A percentile compares a stretch with the other conserved stretches of the same genome.
These are phyloP conservation scores for Amanita inopinata DNA, from an alignment of 768 basidiomycete genomes.

Conservation along the genomic window DNA sequence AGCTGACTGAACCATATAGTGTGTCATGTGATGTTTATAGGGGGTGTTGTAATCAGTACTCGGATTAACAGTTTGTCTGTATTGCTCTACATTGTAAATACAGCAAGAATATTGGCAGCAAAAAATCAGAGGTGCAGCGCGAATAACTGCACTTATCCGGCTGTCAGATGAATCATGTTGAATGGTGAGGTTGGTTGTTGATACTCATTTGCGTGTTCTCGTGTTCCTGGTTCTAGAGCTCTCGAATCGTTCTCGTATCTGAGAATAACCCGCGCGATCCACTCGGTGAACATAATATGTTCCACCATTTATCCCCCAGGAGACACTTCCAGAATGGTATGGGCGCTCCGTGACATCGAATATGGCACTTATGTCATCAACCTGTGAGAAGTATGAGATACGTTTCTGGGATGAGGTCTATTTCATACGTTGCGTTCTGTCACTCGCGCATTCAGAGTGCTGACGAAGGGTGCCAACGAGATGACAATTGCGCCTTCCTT, in stretches of 20 bases:
- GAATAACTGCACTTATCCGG: no score
- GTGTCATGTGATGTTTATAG: no score
- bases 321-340: conserved; percentile 68
- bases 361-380: conserved; percentile 74
- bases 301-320: conserved; percentile 69
- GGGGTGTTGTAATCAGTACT: no score
- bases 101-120: no score
- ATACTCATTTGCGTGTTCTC: conserved; percentile 21
- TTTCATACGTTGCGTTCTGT: conserved; percentile 72
- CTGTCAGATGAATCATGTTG: no score
- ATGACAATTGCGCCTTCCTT: conserved; percentile 90
- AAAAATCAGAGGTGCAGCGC: no score
- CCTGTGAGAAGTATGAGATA: conserved; percentile 25
- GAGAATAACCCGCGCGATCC: conserved; percentile 61
- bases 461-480: conserved; percentile 79
- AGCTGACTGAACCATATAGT: no score
- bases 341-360: conserved; percentile 63
- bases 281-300: conserved; percentile 71
- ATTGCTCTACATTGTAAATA: no score
- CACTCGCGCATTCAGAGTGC: conserved; percentile 59
- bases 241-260: conserved; percentile 48
- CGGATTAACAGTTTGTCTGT: no score
- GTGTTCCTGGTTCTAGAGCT: conserved; percentile 28
- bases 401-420: neutral
- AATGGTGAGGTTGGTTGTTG: no score